Percentiles rank a stretch among this genome's conserved stretches.
Conservation (phyloP, 2,329 filamentous ascomycete genomes). For the Alternaria atra region DNA sequence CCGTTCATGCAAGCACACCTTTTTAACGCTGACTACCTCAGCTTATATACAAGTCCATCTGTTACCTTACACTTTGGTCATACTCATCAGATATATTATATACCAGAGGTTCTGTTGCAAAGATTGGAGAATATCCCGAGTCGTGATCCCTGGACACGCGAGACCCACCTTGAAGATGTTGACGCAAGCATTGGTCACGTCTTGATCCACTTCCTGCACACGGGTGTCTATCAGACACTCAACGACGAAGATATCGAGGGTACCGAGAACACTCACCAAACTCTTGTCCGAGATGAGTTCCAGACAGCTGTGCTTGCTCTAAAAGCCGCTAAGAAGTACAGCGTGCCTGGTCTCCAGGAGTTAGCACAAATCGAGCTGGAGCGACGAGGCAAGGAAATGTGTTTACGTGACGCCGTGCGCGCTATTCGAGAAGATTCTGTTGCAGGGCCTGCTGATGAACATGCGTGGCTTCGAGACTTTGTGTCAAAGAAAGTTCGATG, state of each 20-base stretch:
- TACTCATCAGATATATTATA: constrained; percentile 6
- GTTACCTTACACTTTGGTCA: constrained; percentile 5
- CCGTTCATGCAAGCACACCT: neutral
- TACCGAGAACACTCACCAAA: neutral
- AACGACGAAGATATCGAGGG: constrained; percentile 1
- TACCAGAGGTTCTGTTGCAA: neutral
- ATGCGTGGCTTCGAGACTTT: constrained; percentile 5
- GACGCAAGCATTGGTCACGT: constrained; percentile 30
- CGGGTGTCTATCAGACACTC: constrained; percentile 39
- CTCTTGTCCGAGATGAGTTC: neutral
- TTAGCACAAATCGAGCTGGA: constrained; percentile 7
- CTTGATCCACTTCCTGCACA: constrained; percentile 37
- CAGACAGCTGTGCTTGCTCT: constrained; percentile 6
- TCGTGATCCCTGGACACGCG: constrained; percentile 4
- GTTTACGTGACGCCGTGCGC: neutral
- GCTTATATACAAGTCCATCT: constrained; percentile 4
- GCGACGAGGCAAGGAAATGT: constrained; percentile 5
- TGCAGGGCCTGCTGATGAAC: neutral
- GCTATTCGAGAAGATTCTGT: constrained; percentile 5
- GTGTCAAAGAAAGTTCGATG: neutral
- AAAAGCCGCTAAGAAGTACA: constrained; percentile 2
- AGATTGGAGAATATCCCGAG: constrained; percentile 1
- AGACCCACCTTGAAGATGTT: constrained; percentile 19
- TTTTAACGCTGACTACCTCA: constrained; percentile 1
- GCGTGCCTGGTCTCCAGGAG: constrained; percentile 2